Evolutionary conservation across 768 basidiomycete genomes (phyloP).

Genomic region (Calvatia gigantea): DNA sequence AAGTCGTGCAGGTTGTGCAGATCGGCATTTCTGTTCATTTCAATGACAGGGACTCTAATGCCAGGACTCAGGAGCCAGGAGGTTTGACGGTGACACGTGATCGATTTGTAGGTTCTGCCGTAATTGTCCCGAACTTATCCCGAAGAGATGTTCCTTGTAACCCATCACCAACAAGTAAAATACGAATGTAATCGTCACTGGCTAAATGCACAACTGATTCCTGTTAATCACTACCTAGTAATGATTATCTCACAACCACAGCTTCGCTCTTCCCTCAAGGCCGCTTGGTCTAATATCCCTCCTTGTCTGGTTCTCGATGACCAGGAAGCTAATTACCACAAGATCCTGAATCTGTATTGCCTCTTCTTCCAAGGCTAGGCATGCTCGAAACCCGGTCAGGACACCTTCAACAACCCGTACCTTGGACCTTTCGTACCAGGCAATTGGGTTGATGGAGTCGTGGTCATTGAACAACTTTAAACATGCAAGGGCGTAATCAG

Average conservation of each 20-base stretch:
- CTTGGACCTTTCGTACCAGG: neutral
- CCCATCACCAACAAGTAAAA: too few species aligned
- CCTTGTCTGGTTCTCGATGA: neutral
- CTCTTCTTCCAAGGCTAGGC: neutral
- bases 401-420: neutral
- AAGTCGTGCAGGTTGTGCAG: constrained; percentile 70
- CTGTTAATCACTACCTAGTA: too few species aligned
- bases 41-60: too few species aligned
- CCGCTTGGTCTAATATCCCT: neutral
- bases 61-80: too few species aligned
- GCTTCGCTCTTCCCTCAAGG: neutral
- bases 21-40: constrained; percentile 72
- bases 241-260: neutral
- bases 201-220: too few species aligned
- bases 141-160: too few species aligned
- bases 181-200: too few species aligned
- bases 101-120: too few species aligned
- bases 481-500: too few species aligned
- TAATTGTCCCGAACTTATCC: too few species aligned
- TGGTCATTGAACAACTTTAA: neutral
- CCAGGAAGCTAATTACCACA: neutral
- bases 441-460: neutral
- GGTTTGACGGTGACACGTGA: too few species aligned
- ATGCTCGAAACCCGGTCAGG: neutral
- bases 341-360: neutral